phyloP scores from a whole-genome alignment of 163 green algal species.

The Scenedesmus sp. region DNA sequence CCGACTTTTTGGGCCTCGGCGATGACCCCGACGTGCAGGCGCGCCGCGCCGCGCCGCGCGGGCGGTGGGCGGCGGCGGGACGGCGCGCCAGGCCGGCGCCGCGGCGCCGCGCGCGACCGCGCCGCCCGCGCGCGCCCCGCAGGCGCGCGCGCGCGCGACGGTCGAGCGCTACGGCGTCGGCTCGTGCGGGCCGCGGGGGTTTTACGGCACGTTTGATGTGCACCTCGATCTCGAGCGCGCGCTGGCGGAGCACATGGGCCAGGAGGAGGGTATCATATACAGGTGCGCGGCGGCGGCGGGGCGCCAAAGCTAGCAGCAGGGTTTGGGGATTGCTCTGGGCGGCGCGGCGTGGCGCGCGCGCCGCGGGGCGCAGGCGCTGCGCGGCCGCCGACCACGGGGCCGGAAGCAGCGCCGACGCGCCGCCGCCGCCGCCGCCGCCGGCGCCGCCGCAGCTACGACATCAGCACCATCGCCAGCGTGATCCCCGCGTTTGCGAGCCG shows the following conservation, averaged over 20 bases:
- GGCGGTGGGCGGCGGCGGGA: too few relatives aligned
- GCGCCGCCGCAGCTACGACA: slow-evolving; percentile 80
- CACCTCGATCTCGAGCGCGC: slow-evolving; percentile 82
- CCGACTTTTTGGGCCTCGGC: slow-evolving; percentile 90
- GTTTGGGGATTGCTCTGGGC: too few relatives aligned
- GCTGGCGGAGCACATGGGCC: slow-evolving; percentile 80
- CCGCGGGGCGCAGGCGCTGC: too few relatives aligned
- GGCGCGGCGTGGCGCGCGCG: too few relatives aligned
- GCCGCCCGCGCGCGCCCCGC: neutral
- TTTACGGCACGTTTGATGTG: slow-evolving; percentile 99
- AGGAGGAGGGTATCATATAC: slow-evolving; percentile 96
- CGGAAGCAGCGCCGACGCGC: too few relatives aligned
- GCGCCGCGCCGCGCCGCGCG: too few relatives aligned
- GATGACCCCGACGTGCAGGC: slow-evolving; percentile 69
- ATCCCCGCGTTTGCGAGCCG: slow-evolving; percentile 95
- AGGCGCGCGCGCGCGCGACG: slow-evolving; percentile 56
- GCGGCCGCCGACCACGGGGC: too few relatives aligned
- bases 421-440: neutral
- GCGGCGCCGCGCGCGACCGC: too few relatives aligned
- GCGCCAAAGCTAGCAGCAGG: too few relatives aligned
- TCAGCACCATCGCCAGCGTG: slow-evolving; percentile 89
- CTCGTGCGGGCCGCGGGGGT: slow-evolving; percentile 95
- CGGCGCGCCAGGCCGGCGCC: too few relatives aligned
- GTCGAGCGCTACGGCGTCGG: slow-evolving; percentile 96
- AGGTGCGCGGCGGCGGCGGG: too few relatives aligned